Evolutionary conservation across 495 filamentous ascomycete species (phyloP), one percentile per base, ranked within the genome.

Genomic region (Chaetomium fimeti): DNA sequence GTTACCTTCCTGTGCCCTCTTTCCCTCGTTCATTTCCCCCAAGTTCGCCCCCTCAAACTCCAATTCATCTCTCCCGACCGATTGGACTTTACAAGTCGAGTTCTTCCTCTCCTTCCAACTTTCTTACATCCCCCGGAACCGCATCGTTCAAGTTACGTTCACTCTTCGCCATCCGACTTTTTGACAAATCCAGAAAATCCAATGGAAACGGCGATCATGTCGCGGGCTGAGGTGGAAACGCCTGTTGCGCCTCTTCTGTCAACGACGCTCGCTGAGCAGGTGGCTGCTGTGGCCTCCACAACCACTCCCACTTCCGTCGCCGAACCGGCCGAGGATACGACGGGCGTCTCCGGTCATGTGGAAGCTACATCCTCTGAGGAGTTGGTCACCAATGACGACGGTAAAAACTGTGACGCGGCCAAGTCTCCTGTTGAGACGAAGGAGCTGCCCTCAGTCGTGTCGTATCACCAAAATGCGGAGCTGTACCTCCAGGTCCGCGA

Each of bases 381-480:
- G 22, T 25, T 13, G 49, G 22, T 2, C 2, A 15, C 13, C 25
- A 24, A 53, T 1, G 2, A 2, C 45, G 20, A 24, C 20, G 45
- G 20, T 9, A 1, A 36, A 11, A 36, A 36, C 8, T 11, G 32
- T 5, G 45, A 22, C 45, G 45, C 20, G 20, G 18, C 5, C 2
- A 22, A 6, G 18, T 47, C 8, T 6, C 2, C 38, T 2, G 4
- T 43, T 38, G 55, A 45, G 6, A n/a, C 11, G 9, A 16, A 20
- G 2, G 12, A 7, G 42, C 27, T n/a, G n/a, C 15, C 24, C 16
- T 24, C 3, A 15, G 18, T 49, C 16, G 25, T 52, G 28, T 65
- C 65, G 1, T 72, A 70, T 53, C 70, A 70, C 48, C 48, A 52
- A 2, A 54, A 69, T 32, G 60, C 62, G 9, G 70, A 72, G 48